phyloP scores from a whole-genome alignment of 352 stramenopile genomes.

The Phytophthora rubi region DNA sequence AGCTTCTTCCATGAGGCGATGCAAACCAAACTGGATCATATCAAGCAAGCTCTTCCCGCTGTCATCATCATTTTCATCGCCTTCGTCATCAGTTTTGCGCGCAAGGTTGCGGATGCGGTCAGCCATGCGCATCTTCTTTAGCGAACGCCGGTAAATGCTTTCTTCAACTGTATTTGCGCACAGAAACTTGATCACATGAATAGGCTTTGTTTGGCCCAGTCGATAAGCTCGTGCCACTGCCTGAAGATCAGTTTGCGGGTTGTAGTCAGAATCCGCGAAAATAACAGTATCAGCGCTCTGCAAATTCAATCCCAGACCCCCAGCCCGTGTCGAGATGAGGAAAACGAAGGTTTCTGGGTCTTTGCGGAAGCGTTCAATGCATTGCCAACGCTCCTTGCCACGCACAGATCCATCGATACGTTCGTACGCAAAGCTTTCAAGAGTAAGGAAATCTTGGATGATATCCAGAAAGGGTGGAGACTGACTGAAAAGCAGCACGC shows the following conservation, averaged over 20 bases:
- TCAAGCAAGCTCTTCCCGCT: slow-evolving; percentile 58
- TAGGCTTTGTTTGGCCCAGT: slow-evolving; percentile 75
- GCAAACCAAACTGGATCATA: slow-evolving; percentile 79
- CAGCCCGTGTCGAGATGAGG: slow-evolving; percentile 76
- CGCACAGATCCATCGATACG: slow-evolving; percentile 79
- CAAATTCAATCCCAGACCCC: slow-evolving; percentile 74
- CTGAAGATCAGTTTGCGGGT: slow-evolving; percentile 76
- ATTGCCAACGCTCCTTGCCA: slow-evolving; percentile 80
- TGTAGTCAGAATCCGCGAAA: slow-evolving; percentile 84
- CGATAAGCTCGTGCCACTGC: slow-evolving; percentile 74
- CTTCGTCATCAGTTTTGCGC: slow-evolving; percentile 34
- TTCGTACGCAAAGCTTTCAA: slow-evolving; percentile 79
- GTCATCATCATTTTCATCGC: slow-evolving; percentile 45
- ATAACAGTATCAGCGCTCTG: slow-evolving; percentile 87
- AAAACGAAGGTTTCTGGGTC: slow-evolving; percentile 92
- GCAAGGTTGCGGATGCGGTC: slow-evolving; percentile 74
- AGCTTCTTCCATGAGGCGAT: slow-evolving; percentile 65
- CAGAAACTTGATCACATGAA: slow-evolving; percentile 83
- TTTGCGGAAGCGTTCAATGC: slow-evolving; percentile 83
- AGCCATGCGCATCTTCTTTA: slow-evolving; percentile 79
- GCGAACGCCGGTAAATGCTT: slow-evolving; percentile 74
- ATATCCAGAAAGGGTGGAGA: slow-evolving; percentile 81
- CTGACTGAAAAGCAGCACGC: slow-evolving; percentile 84
- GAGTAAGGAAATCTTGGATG: slow-evolving; percentile 81
- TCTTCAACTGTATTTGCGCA: slow-evolving; percentile 81